phyloP scores from a whole-genome alignment of 2,329 filamentous ascomycete species.

The Piedraia hortae region DNA sequence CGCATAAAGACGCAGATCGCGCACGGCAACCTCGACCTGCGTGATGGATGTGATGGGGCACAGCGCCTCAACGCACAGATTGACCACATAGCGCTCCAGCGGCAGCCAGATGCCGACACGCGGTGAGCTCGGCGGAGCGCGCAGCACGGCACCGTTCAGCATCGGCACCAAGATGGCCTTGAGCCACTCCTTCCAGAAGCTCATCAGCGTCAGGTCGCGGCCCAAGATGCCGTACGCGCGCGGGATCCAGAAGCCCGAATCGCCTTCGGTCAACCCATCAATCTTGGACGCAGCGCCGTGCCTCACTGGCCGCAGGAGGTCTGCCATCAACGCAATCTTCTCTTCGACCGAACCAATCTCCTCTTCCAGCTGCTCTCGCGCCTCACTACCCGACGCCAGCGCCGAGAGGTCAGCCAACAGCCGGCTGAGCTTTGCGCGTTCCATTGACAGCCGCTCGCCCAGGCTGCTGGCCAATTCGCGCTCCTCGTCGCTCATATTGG shows the following conservation, averaged over 20 bases:
- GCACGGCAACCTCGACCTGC: slow-evolving; percentile 72
- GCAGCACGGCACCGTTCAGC: slow-evolving; percentile 59
- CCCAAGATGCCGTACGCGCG: slow-evolving; percentile 82
- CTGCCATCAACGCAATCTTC: slow-evolving; percentile 90
- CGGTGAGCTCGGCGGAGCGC: slow-evolving; percentile 69
- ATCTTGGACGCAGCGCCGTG: slow-evolving; percentile 94
- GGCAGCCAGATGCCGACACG: slow-evolving; percentile 88
- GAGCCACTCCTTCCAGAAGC: slow-evolving; percentile 98
- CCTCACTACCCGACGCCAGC: slow-evolving; percentile 51
- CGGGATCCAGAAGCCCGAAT: slow-evolving; percentile 88
- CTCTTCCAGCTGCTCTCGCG: slow-evolving; percentile 65
- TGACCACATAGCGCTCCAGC: slow-evolving; percentile 85
- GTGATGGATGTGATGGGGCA: slow-evolving; percentile 82
- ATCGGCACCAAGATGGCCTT: slow-evolving; percentile 84
- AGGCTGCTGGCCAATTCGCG: slow-evolving; percentile 76
- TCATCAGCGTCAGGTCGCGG: slow-evolving; percentile 52
- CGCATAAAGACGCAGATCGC: slow-evolving; percentile 75
- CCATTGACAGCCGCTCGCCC: slow-evolving; percentile 60
- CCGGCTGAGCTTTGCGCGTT: slow-evolving; percentile 72
- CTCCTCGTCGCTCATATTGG: slow-evolving; percentile 71
- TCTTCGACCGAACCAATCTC: slow-evolving; percentile 90
- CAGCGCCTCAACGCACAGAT: slow-evolving; percentile 82
- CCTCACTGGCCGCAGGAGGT: slow-evolving; percentile 70
- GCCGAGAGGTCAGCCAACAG: slow-evolving; percentile 60
- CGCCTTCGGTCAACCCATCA: slow-evolving; percentile 79